These are phyloP conservation scores for Candida dajiaensis DNA, from an alignment of 805 yeast species.

Conservation along the genomic window DNA sequence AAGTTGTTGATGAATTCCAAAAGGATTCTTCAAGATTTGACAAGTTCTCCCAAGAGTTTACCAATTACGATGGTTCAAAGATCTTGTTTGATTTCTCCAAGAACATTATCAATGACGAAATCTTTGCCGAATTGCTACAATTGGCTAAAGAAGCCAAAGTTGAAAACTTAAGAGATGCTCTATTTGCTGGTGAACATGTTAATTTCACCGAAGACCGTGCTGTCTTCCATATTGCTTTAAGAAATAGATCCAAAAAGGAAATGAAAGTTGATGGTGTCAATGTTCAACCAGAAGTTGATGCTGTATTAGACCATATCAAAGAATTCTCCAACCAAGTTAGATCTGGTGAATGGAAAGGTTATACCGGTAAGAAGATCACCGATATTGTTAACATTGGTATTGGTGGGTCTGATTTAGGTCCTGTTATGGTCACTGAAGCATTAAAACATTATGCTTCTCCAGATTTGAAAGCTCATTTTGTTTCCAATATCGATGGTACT, in stretches of 20 bases:
- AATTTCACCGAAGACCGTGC: slow-evolving; percentile 96
- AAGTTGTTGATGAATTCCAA: slow-evolving; percentile 67
- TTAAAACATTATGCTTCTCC: slow-evolving; percentile 81
- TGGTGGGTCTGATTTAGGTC: slow-evolving; percentile 98
- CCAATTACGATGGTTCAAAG: slow-evolving; percentile 81
- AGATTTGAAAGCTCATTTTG: slow-evolving; percentile 79
- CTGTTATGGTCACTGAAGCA: slow-evolving; percentile 99
- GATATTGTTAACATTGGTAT: slow-evolving; percentile 97
- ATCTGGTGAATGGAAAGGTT: slow-evolving; percentile 95
- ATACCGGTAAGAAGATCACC: slow-evolving; percentile 89
- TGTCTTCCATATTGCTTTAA: slow-evolving; percentile 92
- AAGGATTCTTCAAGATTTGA: slow-evolving; percentile 69
- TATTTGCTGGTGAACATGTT: slow-evolving; percentile 92
- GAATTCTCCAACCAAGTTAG: slow-evolving; percentile 88
- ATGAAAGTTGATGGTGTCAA: slow-evolving; percentile 87
- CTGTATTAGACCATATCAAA: slow-evolving; percentile 92
- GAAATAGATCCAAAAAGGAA: slow-evolving; percentile 82
- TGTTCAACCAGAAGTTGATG: slow-evolving; percentile 87
- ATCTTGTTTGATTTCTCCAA: slow-evolving; percentile 93
- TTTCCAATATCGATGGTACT: slow-evolving; percentile 98
- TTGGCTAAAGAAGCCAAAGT: slow-evolving; percentile 90
- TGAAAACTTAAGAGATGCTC: slow-evolving; percentile 78
- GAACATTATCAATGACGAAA: slow-evolving; percentile 85
- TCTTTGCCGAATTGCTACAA: slow-evolving; percentile 57
- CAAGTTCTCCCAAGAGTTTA: slow-evolving; percentile 71